phyloP scores from a whole-genome alignment of 202 grass and related monocot species.

The Miscanthus sacchariflorus region DNA sequence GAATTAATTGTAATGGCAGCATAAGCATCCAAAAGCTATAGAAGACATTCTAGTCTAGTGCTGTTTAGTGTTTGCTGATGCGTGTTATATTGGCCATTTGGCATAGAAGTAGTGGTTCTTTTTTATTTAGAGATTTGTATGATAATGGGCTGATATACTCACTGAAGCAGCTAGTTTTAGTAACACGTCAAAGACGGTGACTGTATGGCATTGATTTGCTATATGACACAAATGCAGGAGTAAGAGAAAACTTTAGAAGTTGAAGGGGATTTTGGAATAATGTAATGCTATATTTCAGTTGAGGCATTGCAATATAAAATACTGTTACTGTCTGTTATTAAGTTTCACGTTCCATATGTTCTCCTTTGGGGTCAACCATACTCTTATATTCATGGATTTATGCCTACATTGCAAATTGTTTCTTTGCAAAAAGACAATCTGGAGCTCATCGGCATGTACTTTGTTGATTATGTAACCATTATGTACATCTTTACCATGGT shows the following conservation, averaged over 20 bases:
- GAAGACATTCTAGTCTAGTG: not conserved
- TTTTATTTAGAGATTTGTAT: not conserved
- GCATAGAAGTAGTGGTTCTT: not conserved
- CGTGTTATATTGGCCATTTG: not conserved
- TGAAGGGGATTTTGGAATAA: not conserved
- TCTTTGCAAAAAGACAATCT: not conserved
- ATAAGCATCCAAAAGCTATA: not conserved
- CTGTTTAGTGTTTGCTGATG: not conserved
- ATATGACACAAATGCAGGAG: not conserved
- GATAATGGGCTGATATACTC: not conserved
- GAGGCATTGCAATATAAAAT: not conserved
- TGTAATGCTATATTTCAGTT: slow-evolving; percentile 12
- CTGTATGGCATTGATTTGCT: not conserved
- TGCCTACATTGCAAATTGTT: not conserved
- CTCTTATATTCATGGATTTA: not conserved
- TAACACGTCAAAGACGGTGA: not conserved
- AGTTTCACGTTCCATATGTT: not conserved
- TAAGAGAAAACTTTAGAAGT: not conserved
- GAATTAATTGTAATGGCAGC: not conserved
- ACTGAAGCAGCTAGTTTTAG: not conserved
- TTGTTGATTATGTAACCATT: too few species aligned
- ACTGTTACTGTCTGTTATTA: not conserved
- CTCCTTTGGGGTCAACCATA: not conserved
- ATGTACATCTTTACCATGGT: slow-evolving; percentile 29
- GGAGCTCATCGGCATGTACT: not conserved